Evolutionary conservation across 192 early-diverging fungal species (phyloP), one percentile per base, ranked within the genome.

Genomic region (Coemansia sp.): DNA sequence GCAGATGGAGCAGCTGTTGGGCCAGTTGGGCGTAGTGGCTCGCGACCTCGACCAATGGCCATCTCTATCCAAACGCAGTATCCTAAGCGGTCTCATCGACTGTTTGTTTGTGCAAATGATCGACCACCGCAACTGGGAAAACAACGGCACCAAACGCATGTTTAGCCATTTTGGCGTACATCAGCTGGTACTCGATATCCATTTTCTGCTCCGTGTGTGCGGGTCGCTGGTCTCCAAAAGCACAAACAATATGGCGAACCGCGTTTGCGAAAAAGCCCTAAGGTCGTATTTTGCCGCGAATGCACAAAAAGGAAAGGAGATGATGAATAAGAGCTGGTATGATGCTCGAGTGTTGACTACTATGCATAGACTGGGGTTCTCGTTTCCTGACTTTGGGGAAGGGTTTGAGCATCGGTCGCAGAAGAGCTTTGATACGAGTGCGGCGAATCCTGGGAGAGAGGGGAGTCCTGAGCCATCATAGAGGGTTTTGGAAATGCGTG

Each of bases 181-280:
- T 20, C 64, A 71, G 1, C 59, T 84, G 2, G 75, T 84, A 2
- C 57, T 84, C 25, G 82, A 84, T 50, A 66, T 84, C 0, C 82
- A 84, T 50, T 84, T 84, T 48, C 34, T 84, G 46, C 69, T 84
- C 23, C 74, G 78, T 17, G 72, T 81, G 19, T 81, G 74, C 28
- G 74, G 82, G n/a, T 76, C 78, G 34, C 66, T 81, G 15, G 82
- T 84, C 0, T 74, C 78, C 17, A 80, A 78, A 57, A 75, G 65
- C 65, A 80, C 82, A 21, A 81, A 77, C 60, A 72, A 72, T 10
- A 71, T 84, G 74, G 82, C 82, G 4, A 80, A 84, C 47, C 68
- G 75, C 40, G 71, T 84, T 19, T 84, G 82, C 62, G 82, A 84
- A 44, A 80, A 81, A 60, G 82, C 74, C 0, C 69, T 84, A 47